Evolutionary conservation across 1,139 yeast genomes (phyloP), one percentile per base, ranked within the genome.

Genomic region (Saccharomyces pastorianus): DNA sequence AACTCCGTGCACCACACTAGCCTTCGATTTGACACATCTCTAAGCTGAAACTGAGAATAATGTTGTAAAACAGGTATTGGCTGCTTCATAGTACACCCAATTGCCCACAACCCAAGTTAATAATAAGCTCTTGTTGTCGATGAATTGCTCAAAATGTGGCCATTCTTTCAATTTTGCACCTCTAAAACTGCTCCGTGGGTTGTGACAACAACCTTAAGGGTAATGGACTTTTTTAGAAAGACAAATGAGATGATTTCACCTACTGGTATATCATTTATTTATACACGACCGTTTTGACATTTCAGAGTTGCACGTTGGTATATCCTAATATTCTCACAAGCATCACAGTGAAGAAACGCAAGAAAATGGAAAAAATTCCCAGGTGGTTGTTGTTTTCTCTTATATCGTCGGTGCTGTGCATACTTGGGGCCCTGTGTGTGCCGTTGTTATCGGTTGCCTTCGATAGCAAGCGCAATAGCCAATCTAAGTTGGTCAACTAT

Each of bases 401-500:
- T 23, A 61, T 66, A 9, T 65, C 70, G n/a, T 67, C 72, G 8
- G 14, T 63, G 26, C 58, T 68, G 8, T 68, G 71, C 55, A 60
- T 68, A 5, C 50, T 61, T 25, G 72, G 72, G 14, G 65, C 65
- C 3, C 49, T 67, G 3, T 60, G 64, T 50, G 72, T 69, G 9
- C 72, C 72, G 8, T 17, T 67, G 13, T 53, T 65, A 23, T 62
- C 68, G 2, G 44, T 38, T 9, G n/a, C 61, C 13, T 59, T 61
- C 32, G 53, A 52, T 27, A 54, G 56, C 6, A 57, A 53, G 28
- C 53, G 57, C n/a, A 51, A 55, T 17, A 59, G 53, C 20, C 66
- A 65, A 49, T 53, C 70, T 0, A 67, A 64, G 48, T 53, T 68
- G 53, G 63, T 68, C 17, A 69, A 68, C 51, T 69, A 69, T 55